Conservation (phyloP, 2,329 filamentous ascomycete species). For the Pestalotiopsis sp. region DNA sequence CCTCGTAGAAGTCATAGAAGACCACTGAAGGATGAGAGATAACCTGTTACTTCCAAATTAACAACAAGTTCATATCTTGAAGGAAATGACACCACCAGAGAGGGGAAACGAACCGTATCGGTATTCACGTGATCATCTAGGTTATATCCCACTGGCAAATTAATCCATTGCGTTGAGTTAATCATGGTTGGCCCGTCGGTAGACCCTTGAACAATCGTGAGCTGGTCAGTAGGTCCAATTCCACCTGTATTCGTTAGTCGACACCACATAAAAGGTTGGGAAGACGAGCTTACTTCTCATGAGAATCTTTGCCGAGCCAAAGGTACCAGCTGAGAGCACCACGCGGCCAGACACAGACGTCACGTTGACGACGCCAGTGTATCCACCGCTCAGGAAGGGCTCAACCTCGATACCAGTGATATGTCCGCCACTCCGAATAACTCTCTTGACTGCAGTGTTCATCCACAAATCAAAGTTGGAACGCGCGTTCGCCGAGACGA, state of each 20-base stretch:
- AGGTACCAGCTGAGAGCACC: constrained; percentile 69
- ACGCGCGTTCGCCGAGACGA: constrained; percentile 61
- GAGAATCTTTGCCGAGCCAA: constrained; percentile 71
- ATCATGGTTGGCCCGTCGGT: constrained; percentile 55
- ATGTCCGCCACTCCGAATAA: constrained; percentile 63
- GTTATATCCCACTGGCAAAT: constrained; percentile 62
- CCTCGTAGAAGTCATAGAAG: constrained; percentile 71
- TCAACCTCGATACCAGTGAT: constrained; percentile 71
- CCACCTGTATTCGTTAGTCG: constrained; percentile 40
- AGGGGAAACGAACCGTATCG: too few species aligned
- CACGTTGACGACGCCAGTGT: constrained; percentile 62
- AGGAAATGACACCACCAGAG: too few species aligned
- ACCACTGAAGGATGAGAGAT: constrained; percentile 47
- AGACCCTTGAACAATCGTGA: constrained; percentile 53
- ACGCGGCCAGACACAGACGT: constrained; percentile 64
- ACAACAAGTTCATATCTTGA: constrained; percentile 8
- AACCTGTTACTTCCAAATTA: constrained; percentile 39
- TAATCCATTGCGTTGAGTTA: constrained; percentile 55
- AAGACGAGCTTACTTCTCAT: constrained; percentile 65
- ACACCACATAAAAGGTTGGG: constrained; percentile 38
- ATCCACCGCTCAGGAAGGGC: constrained; percentile 52
- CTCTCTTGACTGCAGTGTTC: constrained; percentile 67
- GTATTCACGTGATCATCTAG: constrained; percentile 58
- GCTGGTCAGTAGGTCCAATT: constrained; percentile 66
- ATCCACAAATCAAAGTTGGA: constrained; percentile 71